Evolutionary conservation across 1,139 yeast genomes (phyloP).

Genomic region (Yamadazyma buinensis): DNA sequence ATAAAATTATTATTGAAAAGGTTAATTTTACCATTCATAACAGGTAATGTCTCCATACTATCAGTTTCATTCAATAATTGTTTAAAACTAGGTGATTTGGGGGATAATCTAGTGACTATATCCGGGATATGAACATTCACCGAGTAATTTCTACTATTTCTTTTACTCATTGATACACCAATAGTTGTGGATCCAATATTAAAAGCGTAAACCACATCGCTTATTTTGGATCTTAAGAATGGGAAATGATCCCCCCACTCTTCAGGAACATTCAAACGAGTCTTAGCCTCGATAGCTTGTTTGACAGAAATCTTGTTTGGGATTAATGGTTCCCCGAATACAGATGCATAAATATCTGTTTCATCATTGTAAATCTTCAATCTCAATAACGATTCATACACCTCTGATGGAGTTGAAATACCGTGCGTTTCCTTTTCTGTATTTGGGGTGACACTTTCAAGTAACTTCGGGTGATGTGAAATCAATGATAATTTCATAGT

Average conservation of each 20-base stretch:
- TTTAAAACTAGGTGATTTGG: conserved; percentile 22
- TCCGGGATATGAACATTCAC: conserved; percentile 42
- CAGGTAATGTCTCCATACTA: not conserved
- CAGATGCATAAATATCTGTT: conserved; percentile 27
- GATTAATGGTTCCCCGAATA: conserved; percentile 20
- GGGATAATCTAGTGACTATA: conserved; percentile 28
- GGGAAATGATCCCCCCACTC: not conserved
- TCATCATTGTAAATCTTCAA: conserved; percentile 22
- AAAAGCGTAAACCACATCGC: conserved; percentile 6
- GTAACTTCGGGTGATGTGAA: conserved; percentile 32
- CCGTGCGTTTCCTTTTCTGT: conserved; percentile 8
- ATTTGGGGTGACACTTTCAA: conserved; percentile 2
- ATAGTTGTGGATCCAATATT: not conserved
- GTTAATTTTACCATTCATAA: not conserved
- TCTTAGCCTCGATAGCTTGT: conserved; percentile 16
- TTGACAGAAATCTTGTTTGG: conserved; percentile 19
- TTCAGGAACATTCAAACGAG: conserved; percentile 4
- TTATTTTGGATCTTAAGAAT: conserved; percentile 4
- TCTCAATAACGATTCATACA: conserved; percentile 14
- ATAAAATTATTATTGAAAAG: not conserved
- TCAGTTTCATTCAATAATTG: conserved; percentile 12
- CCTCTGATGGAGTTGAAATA: conserved; percentile 12
- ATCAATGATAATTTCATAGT: conserved; percentile 28
- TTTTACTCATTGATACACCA: conserved; percentile 8
- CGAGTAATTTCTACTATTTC: conserved; percentile 11